phyloP scores from a whole-genome alignment of 768 basidiomycete species.

The Trametes sanguinea region DNA sequence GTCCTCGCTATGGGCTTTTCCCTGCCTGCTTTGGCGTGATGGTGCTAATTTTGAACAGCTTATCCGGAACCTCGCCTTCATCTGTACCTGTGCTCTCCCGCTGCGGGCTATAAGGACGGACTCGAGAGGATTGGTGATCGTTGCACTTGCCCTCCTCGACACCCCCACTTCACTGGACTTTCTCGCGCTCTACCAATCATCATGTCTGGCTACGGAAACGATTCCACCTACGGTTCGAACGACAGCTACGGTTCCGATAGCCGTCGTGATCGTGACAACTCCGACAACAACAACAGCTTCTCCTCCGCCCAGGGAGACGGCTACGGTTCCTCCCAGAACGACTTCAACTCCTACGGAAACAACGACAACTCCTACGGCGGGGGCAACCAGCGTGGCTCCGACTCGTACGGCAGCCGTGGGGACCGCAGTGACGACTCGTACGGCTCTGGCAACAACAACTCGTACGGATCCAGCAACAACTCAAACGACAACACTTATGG shows the following conservation, averaged over 20 bases:
- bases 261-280: constrained; percentile 19
- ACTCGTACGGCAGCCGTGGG: neutral
- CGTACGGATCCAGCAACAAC: constrained; percentile 9
- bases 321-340: constrained; percentile 1
- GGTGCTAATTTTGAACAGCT: constrained; percentile 1
- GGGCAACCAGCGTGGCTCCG: neutral
- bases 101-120: neutral
- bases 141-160: neutral
- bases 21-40: neutral
- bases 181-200: neutral
- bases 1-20: neutral
- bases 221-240: constrained; percentile 6
- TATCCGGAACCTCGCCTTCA: neutral
- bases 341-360: neutral
- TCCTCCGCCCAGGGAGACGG: constrained; percentile 7
- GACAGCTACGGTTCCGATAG: constrained; percentile 20
- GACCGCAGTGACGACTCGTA: constrained; percentile 1
- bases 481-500: no score
- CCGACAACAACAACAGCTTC: constrained; percentile 11
- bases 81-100: constrained; percentile 7
- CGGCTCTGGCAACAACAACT: constrained; percentile 12
- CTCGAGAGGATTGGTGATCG: neutral
- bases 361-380: neutral
- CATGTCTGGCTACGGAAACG: constrained; percentile 23
- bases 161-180: neutral